Base-by-base conservation (phyloP, 345 rosid genomes). In the Syzygium grande region DNA sequence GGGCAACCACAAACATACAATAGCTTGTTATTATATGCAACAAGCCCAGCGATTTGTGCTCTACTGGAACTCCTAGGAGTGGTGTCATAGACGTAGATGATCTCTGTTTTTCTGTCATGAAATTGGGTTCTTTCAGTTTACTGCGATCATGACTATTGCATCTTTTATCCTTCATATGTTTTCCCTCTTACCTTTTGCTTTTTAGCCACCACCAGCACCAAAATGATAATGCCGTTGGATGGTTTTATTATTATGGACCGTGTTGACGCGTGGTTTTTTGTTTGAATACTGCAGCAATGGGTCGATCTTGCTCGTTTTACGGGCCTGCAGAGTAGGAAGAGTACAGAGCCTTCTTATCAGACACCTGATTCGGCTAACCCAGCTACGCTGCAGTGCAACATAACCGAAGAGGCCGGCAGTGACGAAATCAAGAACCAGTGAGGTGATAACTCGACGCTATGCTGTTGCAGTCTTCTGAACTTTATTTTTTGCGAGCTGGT, bases 251-350 rank as follows among this genome's bases (percentile, higher is more conserved):
- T 73, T 34, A 11, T 46, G 9, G 80, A 73, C 49, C 8, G 25
- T 34, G 49, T 19, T 73, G 46, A 38, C 83, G 49, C 38, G 25
- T 73, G 83, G 49, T 38, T 73, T 87, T 87, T n/a, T 54, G 30
- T 46, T 77, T 86, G 73, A 87, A 88, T 91, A 84, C 29, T 79
- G 90, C 95, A 97, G 98, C 99, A 97, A 97, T 96, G 99, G 99
- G 61, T 97, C 84, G 99, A 97, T 91, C 98, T 97, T 85, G 99
- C 99, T 46, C 95, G 97, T 61, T 92, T 90, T 88, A 92, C 96
- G 25, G 99, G 97, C 58, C 92, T 97, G 90, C 98, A 97, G 91
- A 89, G 94, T 88, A 91, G 89, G 90, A 96, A 92, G 89, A 90
- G 86, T 41, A 89, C 89, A 63, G 34, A 89, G 85, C 84, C 94